Evolutionary conservation across 768 basidiomycete species (phyloP), one percentile per base, ranked within the genome.

Genomic region (Lyophyllum decastes): DNA sequence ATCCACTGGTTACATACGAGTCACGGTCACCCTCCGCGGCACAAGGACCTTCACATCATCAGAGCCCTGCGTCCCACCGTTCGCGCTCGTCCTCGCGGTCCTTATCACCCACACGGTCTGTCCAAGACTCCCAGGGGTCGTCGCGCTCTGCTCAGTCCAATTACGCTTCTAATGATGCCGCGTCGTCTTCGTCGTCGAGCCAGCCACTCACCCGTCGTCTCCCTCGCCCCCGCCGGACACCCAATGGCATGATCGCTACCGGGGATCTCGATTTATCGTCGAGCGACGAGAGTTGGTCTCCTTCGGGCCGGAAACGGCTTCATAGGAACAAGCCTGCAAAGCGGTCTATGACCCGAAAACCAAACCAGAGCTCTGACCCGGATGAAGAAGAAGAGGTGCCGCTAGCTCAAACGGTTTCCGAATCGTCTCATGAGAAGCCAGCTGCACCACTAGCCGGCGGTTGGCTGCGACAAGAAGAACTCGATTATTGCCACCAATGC

Each of bases 401-500:
- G 38, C n/a, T n/a, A 8, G 24, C 26, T 21, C 35, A 57, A 54
- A 33, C 33, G n/a, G 24, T 10, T 30, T 30, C 30, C 30, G 10
- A 30, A 10, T 10, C 30, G 30, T 30, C n/a, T 30, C 5, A 10
- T 10, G 30, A 10, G 30, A 30, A 30, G 10, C 30, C 10, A 30
- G 30, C 5, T 30, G 30, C 10, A 10, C 30, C 4, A 10, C 30
- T 10, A 30, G 30, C 4, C 30, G 30, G 30, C 30, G 30, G 30
- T 30, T 30, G 30, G 30, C 30, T 10, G 30, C 4, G 10, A 10
- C 30, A 57, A 24, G 27, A 34, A 19, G 19, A 35, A n/a, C 41
- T 57, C 0, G 40, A 49, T 4, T 67, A 60, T 53, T 72, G 71
- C 38, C 68, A 70, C 33, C 68, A 70, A 34, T 68, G 67, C 33